Conservation (phyloP, 345 rosid genomes). For the Lepidium didymum region DNA sequence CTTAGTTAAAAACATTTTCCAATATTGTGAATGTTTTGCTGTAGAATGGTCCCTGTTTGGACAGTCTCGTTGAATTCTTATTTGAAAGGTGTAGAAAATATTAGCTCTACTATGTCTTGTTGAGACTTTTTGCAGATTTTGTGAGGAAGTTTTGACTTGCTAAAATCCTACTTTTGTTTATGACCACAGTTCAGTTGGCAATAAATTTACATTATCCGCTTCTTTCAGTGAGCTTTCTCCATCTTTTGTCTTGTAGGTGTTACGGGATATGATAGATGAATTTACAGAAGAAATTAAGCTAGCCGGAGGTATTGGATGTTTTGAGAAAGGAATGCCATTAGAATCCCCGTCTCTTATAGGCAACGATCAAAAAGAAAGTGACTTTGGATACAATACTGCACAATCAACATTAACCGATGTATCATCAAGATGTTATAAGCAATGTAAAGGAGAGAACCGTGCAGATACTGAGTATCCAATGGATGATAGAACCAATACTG, state of each 20-base stretch:
- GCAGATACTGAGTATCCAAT: slow-evolving; percentile 26
- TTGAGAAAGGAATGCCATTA: slow-evolving; percentile 42
- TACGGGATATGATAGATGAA: slow-evolving; percentile 76
- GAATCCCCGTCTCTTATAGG: slow-evolving; percentile 21
- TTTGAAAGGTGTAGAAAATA: background rate
- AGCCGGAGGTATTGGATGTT: slow-evolving; percentile 89
- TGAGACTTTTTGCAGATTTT: background rate
- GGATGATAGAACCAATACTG: slow-evolving; percentile 9
- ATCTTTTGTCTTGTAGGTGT: slow-evolving; percentile 41
- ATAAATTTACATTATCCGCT: background rate
- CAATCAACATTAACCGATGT: slow-evolving; percentile 30
- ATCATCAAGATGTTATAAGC: slow-evolving; percentile 24
- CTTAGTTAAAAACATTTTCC: background rate
- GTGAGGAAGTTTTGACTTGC: background rate
- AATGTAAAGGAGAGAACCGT: slow-evolving; percentile 19
- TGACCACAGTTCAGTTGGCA: background rate
- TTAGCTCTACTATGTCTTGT: background rate
- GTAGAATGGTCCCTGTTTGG: background rate
- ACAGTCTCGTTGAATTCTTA: background rate
- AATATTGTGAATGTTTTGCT: background rate
- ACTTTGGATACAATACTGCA: slow-evolving; percentile 21
- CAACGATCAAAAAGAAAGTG: slow-evolving; percentile 26
- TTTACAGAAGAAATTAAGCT: slow-evolving; percentile 72
- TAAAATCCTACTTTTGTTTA: background rate
- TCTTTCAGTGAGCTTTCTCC: slow-evolving; percentile 1